These are phyloP conservation scores for Taiwanofungus camphoratus DNA, from an alignment of 1,284 basidiomycete species.

Conservation along the genomic window DNA sequence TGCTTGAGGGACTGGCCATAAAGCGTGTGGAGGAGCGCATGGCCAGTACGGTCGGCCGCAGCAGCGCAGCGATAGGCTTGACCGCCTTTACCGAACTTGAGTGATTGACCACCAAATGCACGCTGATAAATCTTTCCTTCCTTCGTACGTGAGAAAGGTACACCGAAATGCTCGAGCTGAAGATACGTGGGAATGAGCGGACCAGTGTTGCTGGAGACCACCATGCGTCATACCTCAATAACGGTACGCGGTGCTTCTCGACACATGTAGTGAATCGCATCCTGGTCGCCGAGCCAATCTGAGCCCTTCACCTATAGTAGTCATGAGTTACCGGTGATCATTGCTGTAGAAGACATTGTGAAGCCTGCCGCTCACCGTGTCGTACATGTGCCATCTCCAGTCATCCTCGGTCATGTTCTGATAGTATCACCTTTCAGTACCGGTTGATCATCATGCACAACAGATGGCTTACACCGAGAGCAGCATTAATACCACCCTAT, in stretches of 20 bases:
- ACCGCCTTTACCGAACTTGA: constrained; percentile 97
- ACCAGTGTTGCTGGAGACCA: background rate
- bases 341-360: background rate
- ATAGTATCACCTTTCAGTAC: constrained; percentile 7
- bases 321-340: constrained; percentile 11
- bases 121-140: constrained; percentile 99
- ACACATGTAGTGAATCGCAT: constrained; percentile 99
- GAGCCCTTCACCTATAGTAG: constrained; percentile 86
- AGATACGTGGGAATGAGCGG: background rate
- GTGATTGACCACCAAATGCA: constrained; percentile 97
- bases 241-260: constrained; percentile 93
- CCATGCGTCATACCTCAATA: constrained; percentile 63
- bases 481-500: constrained; percentile 99
- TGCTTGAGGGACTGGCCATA: constrained; percentile 99
- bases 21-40: constrained; percentile 97
- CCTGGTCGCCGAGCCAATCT: constrained; percentile 99
- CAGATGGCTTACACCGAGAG: constrained; percentile 73
- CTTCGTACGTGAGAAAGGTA: constrained; percentile 98
- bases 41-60: constrained; percentile 97
- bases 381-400: constrained; percentile 99
- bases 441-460: background rate
- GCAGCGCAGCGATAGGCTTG: constrained; percentile 99
- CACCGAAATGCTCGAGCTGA: constrained; percentile 97
- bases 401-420: constrained; percentile 99
- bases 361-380: constrained; percentile 65